Percentiles rank a stretch among this genome's conserved stretches.
These are phyloP conservation scores for Evansstolkia leycettana DNA, from an alignment of 495 filamentous ascomycete species.

Conservation along the genomic window DNA sequence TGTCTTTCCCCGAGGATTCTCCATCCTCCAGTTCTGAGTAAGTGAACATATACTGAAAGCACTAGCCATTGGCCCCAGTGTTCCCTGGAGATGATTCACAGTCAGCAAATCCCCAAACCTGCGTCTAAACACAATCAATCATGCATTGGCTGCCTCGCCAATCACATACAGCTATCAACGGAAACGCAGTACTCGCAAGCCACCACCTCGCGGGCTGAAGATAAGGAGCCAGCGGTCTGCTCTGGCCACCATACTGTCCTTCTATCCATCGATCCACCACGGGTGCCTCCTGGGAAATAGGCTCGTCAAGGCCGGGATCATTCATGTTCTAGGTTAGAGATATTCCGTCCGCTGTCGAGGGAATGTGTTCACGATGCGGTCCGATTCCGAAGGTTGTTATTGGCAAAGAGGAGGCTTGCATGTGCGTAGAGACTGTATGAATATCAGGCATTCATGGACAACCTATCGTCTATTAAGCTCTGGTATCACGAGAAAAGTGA, in stretches of 20 bases:
- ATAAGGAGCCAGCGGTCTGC: constrained; percentile 3
- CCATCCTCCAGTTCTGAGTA: constrained; percentile 59
- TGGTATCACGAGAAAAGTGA: too few species aligned
- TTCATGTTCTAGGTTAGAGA: too few species aligned
- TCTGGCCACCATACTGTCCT: constrained; percentile 19
- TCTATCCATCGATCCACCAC: constrained; percentile 27
- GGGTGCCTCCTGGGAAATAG: constrained; percentile 36
- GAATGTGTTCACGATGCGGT: too few species aligned
- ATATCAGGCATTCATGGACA: too few species aligned
- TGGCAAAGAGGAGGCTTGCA: too few species aligned
- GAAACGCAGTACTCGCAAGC: constrained; percentile 73
- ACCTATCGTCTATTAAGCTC: too few species aligned
- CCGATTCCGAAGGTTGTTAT: too few species aligned
- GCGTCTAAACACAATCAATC: too few species aligned
- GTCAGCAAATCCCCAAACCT: too few species aligned
- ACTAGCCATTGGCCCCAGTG: constrained; percentile 73
- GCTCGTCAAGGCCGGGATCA: constrained; percentile 43
- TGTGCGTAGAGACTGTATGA: too few species aligned
- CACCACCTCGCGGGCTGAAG: constrained; percentile 53
- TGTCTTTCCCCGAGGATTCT: constrained; percentile 39
- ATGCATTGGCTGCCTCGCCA: too few species aligned
- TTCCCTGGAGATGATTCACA: constrained; percentile 32
- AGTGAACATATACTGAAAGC: constrained; percentile 74
- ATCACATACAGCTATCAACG: constrained; percentile 49
- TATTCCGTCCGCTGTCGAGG: too few species aligned